Evolutionary conservation across 2,329 filamentous ascomycete species (phyloP).

Genomic region (Hypoxylon sp.): DNA sequence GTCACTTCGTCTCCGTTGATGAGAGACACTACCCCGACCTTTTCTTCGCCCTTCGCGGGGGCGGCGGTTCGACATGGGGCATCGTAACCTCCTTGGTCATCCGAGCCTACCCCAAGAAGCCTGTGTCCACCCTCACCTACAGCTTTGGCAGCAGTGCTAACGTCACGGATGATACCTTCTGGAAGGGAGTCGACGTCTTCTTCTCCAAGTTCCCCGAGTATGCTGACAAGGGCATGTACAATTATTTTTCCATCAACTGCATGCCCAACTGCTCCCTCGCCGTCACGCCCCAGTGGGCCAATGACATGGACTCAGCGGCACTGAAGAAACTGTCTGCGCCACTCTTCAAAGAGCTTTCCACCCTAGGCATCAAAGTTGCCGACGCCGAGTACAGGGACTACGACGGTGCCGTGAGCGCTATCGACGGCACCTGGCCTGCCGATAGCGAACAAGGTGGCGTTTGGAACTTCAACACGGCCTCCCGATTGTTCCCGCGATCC

Average conservation of each 20-base stretch:
- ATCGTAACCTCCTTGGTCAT: constrained; percentile 51
- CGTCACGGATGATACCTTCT: constrained; percentile 39
- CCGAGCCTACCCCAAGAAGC: constrained; percentile 46
- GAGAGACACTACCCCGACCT: constrained; percentile 54
- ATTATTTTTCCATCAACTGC: constrained; percentile 33
- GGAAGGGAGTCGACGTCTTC: constrained; percentile 45
- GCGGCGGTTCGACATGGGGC: constrained; percentile 53
- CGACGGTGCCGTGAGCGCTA: constrained; percentile 22
- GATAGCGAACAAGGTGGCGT: constrained; percentile 27
- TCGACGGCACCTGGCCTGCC: constrained; percentile 34
- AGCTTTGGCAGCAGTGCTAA: constrained; percentile 39
- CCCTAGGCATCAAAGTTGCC: constrained; percentile 20
- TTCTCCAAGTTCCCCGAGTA: constrained; percentile 45
- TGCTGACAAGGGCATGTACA: constrained; percentile 37
- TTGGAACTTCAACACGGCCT: constrained; percentile 34
- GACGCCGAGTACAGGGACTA: constrained; percentile 25
- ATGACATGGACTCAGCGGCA: constrained; percentile 20
- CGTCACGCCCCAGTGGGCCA: constrained; percentile 34
- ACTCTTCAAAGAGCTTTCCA: constrained; percentile 25
- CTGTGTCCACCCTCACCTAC: constrained; percentile 46
- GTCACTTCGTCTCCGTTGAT: constrained; percentile 52
- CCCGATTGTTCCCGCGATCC: constrained; percentile 33
- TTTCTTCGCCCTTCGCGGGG: constrained; percentile 59
- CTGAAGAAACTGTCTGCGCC: constrained; percentile 22
- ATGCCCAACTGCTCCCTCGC: constrained; percentile 26